Conservation (phyloP, 352 stramenopile species). For the Phytopythium chamaehyphon region DNA sequence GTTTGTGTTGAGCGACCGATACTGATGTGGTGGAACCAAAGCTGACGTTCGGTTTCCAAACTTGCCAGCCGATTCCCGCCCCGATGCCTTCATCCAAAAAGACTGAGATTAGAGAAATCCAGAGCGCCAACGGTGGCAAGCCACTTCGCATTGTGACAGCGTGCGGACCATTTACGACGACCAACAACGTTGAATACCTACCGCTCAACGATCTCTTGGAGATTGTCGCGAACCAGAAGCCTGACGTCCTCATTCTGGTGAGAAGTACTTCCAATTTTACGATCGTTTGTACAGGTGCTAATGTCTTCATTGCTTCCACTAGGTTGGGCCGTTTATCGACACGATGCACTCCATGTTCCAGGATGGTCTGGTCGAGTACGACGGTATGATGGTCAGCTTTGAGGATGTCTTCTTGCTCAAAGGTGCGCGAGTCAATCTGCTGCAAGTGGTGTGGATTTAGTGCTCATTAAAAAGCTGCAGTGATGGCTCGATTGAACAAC, state of each 20-base stretch:
- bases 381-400: constrained; percentile 79
- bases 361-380: constrained; percentile 73
- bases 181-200: constrained; percentile 92
- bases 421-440: constrained; percentile 26
- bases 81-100: constrained; percentile 45
- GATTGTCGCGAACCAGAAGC: constrained; percentile 71
- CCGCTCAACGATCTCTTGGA: constrained; percentile 93
- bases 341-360: constrained; percentile 87
- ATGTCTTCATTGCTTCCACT: not conserved
- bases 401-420: constrained; percentile 87
- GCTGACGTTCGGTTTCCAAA: not conserved
- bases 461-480: too few relatives aligned
- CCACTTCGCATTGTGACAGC: constrained; percentile 85
- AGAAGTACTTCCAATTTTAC: too few relatives aligned
- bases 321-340: constrained; percentile 97
- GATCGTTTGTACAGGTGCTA: too few relatives aligned
- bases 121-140: constrained; percentile 28
- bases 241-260: constrained; percentile 94
- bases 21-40: not conserved
- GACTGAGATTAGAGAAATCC: constrained; percentile 38
- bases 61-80: constrained; percentile 47
- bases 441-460: too few relatives aligned
- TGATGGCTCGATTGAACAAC: constrained; percentile 73
- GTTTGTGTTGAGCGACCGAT: constrained; percentile 18
- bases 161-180: constrained; percentile 94